These are phyloP conservation scores for Bonnemaisonia californica DNA, from an alignment of 31 red algal species.

Conservation along the genomic window DNA sequence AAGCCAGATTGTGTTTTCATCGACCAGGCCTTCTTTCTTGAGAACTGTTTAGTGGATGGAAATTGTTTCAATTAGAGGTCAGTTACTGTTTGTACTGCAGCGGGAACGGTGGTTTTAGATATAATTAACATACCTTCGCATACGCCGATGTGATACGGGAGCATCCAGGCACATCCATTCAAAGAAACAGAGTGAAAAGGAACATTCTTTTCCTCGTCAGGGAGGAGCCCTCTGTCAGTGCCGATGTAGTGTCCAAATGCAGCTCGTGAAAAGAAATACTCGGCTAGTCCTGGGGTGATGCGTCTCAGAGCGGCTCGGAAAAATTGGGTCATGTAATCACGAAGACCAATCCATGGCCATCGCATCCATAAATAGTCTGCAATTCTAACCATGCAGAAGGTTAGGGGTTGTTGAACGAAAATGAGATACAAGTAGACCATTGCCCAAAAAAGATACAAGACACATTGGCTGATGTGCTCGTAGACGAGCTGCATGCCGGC, in stretches of 20 bases:
- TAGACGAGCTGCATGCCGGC: constrained; percentile 24
- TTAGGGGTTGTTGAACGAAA: constrained; percentile 32
- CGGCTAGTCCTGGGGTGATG: constrained; percentile 30
- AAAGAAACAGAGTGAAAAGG: constrained; percentile 64
- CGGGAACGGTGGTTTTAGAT: not conserved
- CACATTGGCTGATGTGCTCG: constrained; percentile 16
- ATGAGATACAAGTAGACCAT: constrained; percentile 36
- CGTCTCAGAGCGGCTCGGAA: constrained; percentile 19
- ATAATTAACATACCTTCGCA: constrained; percentile 43
- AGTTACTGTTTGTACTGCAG: not conserved
- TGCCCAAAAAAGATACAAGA: constrained; percentile 52
- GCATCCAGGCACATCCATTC: constrained; percentile 65
- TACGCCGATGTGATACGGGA: constrained; percentile 68
- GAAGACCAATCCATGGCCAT: constrained; percentile 27
- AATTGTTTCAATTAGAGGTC: constrained; percentile 2
- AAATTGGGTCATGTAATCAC: constrained; percentile 6
- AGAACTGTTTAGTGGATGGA: constrained; percentile 18
- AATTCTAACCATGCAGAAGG: constrained; percentile 3
- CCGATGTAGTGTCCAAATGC: constrained; percentile 31
- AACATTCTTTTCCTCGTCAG: constrained; percentile 30
- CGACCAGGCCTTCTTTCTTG: constrained; percentile 41
- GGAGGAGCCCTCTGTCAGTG: constrained; percentile 9
- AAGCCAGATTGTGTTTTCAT: constrained; percentile 46
- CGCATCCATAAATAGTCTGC: constrained; percentile 42
- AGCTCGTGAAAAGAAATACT: constrained; percentile 17